Conservation (phyloP, 1,284 basidiomycete species). For the Sanghuangporus baumii region DNA sequence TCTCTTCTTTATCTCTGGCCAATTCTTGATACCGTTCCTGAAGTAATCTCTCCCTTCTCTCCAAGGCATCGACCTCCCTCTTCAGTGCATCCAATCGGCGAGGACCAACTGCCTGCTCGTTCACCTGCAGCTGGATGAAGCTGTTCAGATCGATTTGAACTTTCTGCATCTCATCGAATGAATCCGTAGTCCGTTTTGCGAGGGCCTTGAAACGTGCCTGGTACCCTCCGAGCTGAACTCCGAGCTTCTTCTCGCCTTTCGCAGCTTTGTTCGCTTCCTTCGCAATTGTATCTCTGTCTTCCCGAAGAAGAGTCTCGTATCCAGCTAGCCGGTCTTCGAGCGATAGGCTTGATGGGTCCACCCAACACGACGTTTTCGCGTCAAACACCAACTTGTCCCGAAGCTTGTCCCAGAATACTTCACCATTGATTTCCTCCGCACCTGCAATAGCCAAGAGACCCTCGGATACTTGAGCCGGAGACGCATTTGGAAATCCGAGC, state of each 20-base stretch:
- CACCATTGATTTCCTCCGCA: constrained; percentile 53
- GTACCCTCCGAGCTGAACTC: constrained; percentile 87
- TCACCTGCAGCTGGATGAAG: constrained; percentile 65
- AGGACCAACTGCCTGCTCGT: constrained; percentile 73
- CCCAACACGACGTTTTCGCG: constrained; percentile 55
- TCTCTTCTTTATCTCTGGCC: constrained; percentile 64
- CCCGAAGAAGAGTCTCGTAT: constrained; percentile 55
- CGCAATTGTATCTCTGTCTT: constrained; percentile 72
- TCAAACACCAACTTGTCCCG: constrained; percentile 63
- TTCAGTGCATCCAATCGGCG: constrained; percentile 67
- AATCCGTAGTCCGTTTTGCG: constrained; percentile 57
- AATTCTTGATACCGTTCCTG: constrained; percentile 84
- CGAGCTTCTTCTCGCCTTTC: constrained; percentile 92
- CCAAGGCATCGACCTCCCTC: constrained; percentile 80
- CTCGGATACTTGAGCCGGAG: constrained; percentile 69
- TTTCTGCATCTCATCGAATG: constrained; percentile 66
- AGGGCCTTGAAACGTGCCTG: constrained; percentile 72
- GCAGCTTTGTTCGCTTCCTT: constrained; percentile 75
- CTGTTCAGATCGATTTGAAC: constrained; percentile 70
- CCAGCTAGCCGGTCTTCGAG: constrained; percentile 59
- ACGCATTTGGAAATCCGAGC: constrained; percentile 84
- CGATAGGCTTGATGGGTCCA: constrained; percentile 55
- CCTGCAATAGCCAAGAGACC: constrained; percentile 60
- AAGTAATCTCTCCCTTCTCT: constrained; percentile 67
- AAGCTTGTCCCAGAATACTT: constrained; percentile 61